These are phyloP conservation scores for Fragaria nilgerrensis DNA, from an alignment of 306 rosid genomes.

Conservation along the genomic window DNA sequence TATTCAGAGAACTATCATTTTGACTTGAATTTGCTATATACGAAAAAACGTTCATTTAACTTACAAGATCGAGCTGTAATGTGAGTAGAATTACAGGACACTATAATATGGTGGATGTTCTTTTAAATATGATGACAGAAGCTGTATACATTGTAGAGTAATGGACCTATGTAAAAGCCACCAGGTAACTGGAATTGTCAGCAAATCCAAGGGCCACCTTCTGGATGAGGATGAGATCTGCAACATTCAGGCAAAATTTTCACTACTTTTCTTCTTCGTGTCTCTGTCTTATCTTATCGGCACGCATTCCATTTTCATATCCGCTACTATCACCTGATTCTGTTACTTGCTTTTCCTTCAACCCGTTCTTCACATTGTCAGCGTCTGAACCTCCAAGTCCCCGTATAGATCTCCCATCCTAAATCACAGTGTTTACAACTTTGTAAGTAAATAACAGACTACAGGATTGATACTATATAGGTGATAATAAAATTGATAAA, in stretches of 20 bases:
- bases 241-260: slow-evolving; percentile 21
- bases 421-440: slow-evolving; percentile 25
- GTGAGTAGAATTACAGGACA: background rate
- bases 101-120: slow-evolving; percentile 19
- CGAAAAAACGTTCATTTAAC: background rate
- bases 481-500: background rate
- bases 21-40: background rate
- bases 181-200: slow-evolving; percentile 21
- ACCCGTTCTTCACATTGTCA: slow-evolving; percentile 30
- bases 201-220: slow-evolving; percentile 36
- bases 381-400: slow-evolving; percentile 37
- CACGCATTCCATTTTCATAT: slow-evolving; percentile 26
- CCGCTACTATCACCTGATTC: slow-evolving; percentile 30
- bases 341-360: slow-evolving; percentile 36
- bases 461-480: background rate
- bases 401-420: slow-evolving; percentile 55
- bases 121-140: slow-evolving; percentile 24
- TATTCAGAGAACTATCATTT: background rate
- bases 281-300: slow-evolving; percentile 32
- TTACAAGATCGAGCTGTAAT: background rate
- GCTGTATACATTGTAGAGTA: slow-evolving; percentile 26
- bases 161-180: slow-evolving; percentile 16
- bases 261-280: slow-evolving; percentile 34
- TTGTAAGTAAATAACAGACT: slow-evolving; percentile 6
- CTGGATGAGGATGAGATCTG: slow-evolving; percentile 35